Percentiles rank a stretch among this genome's conserved stretches.
Evolutionary conservation across 306 rosid genomes (phyloP).

Genomic region (Bauhinia variegata): DNA sequence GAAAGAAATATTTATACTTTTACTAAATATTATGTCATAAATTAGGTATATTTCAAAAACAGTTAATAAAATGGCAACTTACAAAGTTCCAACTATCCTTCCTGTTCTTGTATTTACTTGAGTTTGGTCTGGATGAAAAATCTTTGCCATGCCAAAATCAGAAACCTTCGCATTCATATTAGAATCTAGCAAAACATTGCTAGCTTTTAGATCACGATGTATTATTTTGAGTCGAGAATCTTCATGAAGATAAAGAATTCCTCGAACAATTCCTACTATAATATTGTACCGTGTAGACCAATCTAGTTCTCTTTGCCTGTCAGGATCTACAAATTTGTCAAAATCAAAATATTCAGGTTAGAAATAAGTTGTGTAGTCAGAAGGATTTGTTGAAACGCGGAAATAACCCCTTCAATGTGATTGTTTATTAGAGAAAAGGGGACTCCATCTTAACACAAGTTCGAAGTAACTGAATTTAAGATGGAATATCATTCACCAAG

Average conservation of each 20-base stretch:
- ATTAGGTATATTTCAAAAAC: not conserved
- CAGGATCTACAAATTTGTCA: constrained; percentile 2
- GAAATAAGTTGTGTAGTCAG: not conserved
- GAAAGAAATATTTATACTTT: not conserved
- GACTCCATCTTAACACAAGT: not conserved
- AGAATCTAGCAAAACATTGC: constrained; percentile 39
- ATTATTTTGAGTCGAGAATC: constrained; percentile 46
- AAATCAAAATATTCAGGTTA: not conserved
- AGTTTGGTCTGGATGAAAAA: constrained; percentile 25
- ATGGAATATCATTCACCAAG: not conserved
- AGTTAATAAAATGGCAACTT: not conserved
- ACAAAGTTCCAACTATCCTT: constrained; percentile 47
- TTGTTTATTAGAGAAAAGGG: no score
- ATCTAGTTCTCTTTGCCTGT: constrained; percentile 22
- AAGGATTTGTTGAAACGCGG: no score
- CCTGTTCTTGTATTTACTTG: constrained; percentile 20
- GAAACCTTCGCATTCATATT: constrained; percentile 47
- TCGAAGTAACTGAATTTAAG: no score
- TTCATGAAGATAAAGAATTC: constrained; percentile 46
- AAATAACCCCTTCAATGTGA: no score
- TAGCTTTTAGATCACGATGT: constrained; percentile 43
- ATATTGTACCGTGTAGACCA: constrained; percentile 42
- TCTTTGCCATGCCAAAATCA: constrained; percentile 51
- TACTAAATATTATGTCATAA: not conserved
- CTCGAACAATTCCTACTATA: constrained; percentile 40